Evolutionary conservation across 768 basidiomycete species (phyloP).

Genomic region (Cystofilobasidium ferigula): DNA sequence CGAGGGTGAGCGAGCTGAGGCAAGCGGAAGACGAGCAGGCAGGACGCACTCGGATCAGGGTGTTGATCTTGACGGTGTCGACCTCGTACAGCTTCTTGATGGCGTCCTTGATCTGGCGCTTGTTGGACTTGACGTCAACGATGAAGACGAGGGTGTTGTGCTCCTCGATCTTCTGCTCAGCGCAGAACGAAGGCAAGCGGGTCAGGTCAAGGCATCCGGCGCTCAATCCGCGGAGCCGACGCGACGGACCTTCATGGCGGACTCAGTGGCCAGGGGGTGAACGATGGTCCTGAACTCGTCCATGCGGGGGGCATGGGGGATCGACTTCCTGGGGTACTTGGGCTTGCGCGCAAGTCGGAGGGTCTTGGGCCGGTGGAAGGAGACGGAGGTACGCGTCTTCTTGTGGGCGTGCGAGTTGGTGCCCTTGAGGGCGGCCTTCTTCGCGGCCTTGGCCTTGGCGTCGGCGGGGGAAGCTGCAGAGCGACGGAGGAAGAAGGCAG

Average conservation of each 20-base stretch:
- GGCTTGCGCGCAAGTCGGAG: constrained; percentile 70
- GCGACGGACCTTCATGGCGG: constrained; percentile 23
- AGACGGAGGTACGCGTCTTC: constrained; percentile 72
- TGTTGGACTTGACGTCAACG: constrained; percentile 88
- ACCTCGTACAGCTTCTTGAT: constrained; percentile 99
- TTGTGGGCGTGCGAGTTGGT: constrained; percentile 61
- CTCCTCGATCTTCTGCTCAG: constrained; percentile 91
- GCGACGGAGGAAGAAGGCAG: background rate
- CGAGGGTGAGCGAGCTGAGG: background rate
- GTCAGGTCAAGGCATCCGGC: background rate
- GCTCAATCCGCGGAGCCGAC: background rate
- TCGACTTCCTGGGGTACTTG: constrained; percentile 88
- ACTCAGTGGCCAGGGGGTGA: constrained; percentile 40
- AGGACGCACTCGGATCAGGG: constrained; percentile 73
- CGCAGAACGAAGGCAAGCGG: background rate
- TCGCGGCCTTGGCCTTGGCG: constrained; percentile 80
- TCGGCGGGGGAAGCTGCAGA: constrained; percentile 34
- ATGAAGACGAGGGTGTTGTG: constrained; percentile 99
- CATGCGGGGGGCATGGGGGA: constrained; percentile 86
- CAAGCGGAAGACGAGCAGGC: background rate
- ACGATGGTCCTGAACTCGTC: constrained; percentile 93
- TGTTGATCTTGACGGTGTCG: constrained; percentile 91
- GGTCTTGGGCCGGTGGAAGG: constrained; percentile 95
- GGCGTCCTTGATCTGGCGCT: constrained; percentile 98
- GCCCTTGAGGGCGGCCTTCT: constrained; percentile 91